These are phyloP conservation scores for Diutina mesorugosa DNA, from an alignment of 1,139 yeast species.

Conservation along the genomic window DNA sequence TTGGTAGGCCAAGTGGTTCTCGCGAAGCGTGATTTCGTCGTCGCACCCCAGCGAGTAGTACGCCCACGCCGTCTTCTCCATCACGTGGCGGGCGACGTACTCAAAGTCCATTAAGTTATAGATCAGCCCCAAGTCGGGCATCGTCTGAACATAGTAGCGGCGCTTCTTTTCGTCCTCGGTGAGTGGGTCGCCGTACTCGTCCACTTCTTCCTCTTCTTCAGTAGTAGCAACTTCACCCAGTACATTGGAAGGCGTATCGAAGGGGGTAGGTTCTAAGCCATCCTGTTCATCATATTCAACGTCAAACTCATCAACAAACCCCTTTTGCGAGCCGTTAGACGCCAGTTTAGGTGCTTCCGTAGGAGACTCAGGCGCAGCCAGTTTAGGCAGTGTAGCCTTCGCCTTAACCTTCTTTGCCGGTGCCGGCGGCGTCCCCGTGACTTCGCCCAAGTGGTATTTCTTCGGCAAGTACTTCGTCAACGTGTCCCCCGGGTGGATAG, in stretches of 20 bases:
- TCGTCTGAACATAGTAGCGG: constrained; percentile 11
- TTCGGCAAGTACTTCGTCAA: constrained; percentile 29
- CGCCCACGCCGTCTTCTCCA: constrained; percentile 79
- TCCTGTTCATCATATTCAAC: constrained; percentile 36
- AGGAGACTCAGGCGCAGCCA: constrained; percentile 1
- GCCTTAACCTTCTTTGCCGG: constrained; percentile 7
- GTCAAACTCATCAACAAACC: constrained; percentile 26
- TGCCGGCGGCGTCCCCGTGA: constrained; percentile 4
- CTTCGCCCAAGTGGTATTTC: constrained; percentile 7
- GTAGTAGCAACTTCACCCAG: not conserved
- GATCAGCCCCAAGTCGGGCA: constrained; percentile 57
- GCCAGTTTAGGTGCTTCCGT: not conserved
- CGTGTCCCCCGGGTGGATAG: constrained; percentile 78
- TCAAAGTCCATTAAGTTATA: constrained; percentile 75
- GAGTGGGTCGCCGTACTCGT: constrained; percentile 15
- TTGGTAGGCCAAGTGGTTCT: constrained; percentile 81
- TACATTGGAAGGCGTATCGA: not conserved
- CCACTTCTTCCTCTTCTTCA: constrained; percentile 6
- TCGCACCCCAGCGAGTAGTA: constrained; percentile 88
- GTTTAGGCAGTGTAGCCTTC: not conserved
- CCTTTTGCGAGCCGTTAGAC: not conserved
- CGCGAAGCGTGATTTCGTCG: constrained; percentile 81
- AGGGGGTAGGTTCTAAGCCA: constrained; percentile 15
- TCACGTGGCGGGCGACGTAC: constrained; percentile 62
- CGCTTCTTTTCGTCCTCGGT: constrained; percentile 20